Base-by-base conservation (phyloP, 2,329 filamentous ascomycete genomes). In the Penicillium thymicola region DNA sequence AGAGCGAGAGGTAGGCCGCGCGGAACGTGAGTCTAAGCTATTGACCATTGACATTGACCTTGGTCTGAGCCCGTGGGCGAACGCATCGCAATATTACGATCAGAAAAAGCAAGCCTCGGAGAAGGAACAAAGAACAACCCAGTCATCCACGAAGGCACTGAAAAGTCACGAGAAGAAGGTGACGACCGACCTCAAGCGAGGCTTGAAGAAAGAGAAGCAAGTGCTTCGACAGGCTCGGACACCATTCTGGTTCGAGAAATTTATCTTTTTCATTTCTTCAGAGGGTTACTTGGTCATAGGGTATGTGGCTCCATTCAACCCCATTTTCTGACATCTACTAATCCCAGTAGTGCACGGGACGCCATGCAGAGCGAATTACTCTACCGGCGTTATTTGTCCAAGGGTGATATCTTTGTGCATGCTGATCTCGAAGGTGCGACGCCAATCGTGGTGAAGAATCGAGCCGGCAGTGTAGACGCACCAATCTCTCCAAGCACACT, bases 171-270 rank as follows among this genome's bases (percentile, higher is more conserved):
- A 96, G 70, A 87, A 89, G 67, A 97, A 96, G 75, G 92, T 97
- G 23, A 81, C 84, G 5, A 85, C 89, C 13, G 91, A 96, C 70
- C 79, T 97, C 23, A 95, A 90, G 75, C 93, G 92, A 67, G 88
- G 87, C 0, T 75, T 97, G 55, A 96, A 96, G 76, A 89, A 94
- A 69, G 94, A 97, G 75, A 97, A 96, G 72, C 88, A 91, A 21
- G 79, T 95, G 2, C 77, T 97, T 10, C 86, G 92, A 44, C 91
- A 89, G 0, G 88, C 96, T 9, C 85, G 94, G 54, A 89, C 87
- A 67, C 88, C 87, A 63, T 84, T 92, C 67, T 99, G 94, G 94
- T 99, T 97, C 65, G 94, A 99, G 69, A 99, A 99, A 74, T 99
- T 96, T 67, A 80, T 87, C 28, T 97, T 91, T 82, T 99, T 99